Conservation (phyloP, 2,329 filamentous ascomycete genomes). For the Cyphellophora europaea region DNA sequence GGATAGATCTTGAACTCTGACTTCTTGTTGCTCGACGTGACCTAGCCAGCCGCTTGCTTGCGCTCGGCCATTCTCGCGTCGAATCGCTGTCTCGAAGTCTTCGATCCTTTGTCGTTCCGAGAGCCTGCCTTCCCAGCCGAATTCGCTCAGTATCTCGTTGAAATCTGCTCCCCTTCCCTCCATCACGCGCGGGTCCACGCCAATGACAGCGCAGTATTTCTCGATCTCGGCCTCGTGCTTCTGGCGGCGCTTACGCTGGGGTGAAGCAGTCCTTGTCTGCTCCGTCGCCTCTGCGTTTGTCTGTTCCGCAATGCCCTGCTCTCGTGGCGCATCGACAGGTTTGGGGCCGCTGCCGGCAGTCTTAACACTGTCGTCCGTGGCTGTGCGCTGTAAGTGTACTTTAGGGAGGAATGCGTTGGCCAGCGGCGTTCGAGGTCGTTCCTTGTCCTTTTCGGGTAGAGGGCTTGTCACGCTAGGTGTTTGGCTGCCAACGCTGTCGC, state of each 20-base stretch:
- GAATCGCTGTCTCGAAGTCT: constrained; percentile 70
- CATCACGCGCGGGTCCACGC: constrained; percentile 67
- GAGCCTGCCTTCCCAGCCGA: constrained; percentile 77
- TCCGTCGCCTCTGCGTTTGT: constrained; percentile 14
- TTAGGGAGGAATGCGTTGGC: constrained; percentile 25
- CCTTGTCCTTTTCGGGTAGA: constrained; percentile 20
- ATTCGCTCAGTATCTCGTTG: constrained; percentile 70
- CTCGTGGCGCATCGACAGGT: constrained; percentile 1
- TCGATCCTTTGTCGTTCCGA: constrained; percentile 69
- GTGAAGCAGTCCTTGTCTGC: constrained; percentile 20
- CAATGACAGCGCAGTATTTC: constrained; percentile 68
- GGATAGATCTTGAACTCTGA: constrained; percentile 78
- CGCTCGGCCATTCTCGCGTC: constrained; percentile 78
- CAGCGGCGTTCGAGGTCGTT: constrained; percentile 17
- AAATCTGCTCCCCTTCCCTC: constrained; percentile 72
- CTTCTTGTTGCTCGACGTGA: constrained; percentile 75
- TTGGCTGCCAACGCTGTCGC: constrained; percentile 26
- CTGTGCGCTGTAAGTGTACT: constrained; percentile 29
- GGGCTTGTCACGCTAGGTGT: constrained; percentile 20
- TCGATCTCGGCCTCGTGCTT: constrained; percentile 63
- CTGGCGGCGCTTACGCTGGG: constrained; percentile 50
- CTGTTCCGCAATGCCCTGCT: too few species aligned
- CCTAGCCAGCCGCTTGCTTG: constrained; percentile 90
- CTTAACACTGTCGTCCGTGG: constrained; percentile 21
- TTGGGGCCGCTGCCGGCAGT: constrained; percentile 18